A percentile compares a stretch with the other conserved stretches of the same genome.
Evolutionary conservation across 2,329 filamentous ascomycete species (phyloP).

Genomic region (Karstenula rhodostoma): DNA sequence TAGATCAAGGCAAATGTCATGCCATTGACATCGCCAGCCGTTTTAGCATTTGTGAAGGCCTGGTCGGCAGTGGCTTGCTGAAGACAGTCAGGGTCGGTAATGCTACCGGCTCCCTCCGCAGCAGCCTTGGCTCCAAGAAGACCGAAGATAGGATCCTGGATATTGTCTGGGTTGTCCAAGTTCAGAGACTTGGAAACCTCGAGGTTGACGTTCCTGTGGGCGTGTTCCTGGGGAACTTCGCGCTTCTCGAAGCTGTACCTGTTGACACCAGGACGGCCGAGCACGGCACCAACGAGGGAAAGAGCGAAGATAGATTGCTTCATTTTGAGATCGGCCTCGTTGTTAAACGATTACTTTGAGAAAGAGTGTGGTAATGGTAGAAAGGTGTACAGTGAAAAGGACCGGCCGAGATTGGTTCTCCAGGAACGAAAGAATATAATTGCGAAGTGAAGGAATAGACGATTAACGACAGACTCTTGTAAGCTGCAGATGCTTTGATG

Average conservation of each 20-base stretch:
- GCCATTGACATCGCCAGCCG: slow-evolving; percentile 59
- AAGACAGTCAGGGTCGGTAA: slow-evolving; percentile 64
- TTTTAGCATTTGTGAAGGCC: slow-evolving; percentile 68
- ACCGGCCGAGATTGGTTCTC: slow-evolving; percentile 48
- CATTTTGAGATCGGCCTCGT: slow-evolving; percentile 33
- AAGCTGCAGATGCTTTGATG: slow-evolving; percentile 26
- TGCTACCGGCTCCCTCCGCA: slow-evolving; percentile 56
- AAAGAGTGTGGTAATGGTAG: slow-evolving; percentile 16
- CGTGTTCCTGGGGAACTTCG: slow-evolving; percentile 67
- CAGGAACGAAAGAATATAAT: slow-evolving; percentile 49
- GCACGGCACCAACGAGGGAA: slow-evolving; percentile 39
- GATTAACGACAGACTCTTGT: slow-evolving; percentile 41
- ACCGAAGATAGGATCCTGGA: slow-evolving; percentile 60
- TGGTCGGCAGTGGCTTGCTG: slow-evolving; percentile 67
- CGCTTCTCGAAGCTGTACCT: slow-evolving; percentile 42
- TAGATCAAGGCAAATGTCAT: slow-evolving; percentile 64
- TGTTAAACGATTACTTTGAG: slow-evolving; percentile 14
- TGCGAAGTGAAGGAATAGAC: slow-evolving; percentile 30
- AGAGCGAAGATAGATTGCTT: slow-evolving; percentile 44
- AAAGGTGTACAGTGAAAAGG: slow-evolving; percentile 34
- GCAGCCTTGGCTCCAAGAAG: slow-evolving; percentile 63
- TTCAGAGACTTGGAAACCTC: slow-evolving; percentile 56
- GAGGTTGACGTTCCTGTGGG: slow-evolving; percentile 60
- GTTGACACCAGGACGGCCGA: slow-evolving; percentile 35
- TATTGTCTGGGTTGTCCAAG: slow-evolving; percentile 58